phyloP scores from a whole-genome alignment of 208 protist species.

The Trypanosoma congolense region DNA sequence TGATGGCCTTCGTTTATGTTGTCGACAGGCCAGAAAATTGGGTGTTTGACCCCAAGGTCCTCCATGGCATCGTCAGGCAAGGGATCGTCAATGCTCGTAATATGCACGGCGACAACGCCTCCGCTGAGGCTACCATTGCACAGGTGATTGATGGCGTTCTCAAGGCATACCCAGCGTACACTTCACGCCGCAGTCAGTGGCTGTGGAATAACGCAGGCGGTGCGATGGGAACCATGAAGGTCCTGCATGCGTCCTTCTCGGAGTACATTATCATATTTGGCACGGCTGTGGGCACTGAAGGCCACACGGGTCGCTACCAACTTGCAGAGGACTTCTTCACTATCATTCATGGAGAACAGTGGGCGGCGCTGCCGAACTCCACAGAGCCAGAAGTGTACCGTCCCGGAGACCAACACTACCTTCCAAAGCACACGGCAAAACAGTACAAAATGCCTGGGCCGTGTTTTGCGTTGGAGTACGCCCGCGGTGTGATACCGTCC shows the following conservation, averaged over 20 bases:
- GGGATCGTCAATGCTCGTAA: constrained; percentile 61
- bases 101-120: constrained; percentile 31
- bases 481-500: constrained; percentile 83
- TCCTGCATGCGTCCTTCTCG: constrained; percentile 87
- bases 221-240: constrained; percentile 89
- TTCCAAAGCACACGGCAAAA: constrained; percentile 60
- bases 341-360: constrained; percentile 90
- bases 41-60: constrained; percentile 64
- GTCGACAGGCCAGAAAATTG: constrained; percentile 63
- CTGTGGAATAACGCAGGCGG: constrained; percentile 90
- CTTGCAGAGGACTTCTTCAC: constrained; percentile 88
- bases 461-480: constrained; percentile 91
- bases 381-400: constrained; percentile 54
- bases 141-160: constrained; percentile 59
- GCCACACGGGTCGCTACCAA: constrained; percentile 79
- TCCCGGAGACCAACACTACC: constrained; percentile 68
- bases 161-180: constrained; percentile 64
- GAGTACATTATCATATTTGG: constrained; percentile 94
- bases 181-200: constrained; percentile 58
- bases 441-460: constrained; percentile 89
- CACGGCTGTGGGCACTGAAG: constrained; percentile 82
- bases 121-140: constrained; percentile 44
- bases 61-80: constrained; percentile 63
- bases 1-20: constrained; percentile 42
- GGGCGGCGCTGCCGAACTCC: constrained; percentile 45